Evolutionary conservation across 2,329 filamentous ascomycete species (phyloP), one percentile per base, ranked within the genome.

Genomic region (Diaporthe longicolla): DNA sequence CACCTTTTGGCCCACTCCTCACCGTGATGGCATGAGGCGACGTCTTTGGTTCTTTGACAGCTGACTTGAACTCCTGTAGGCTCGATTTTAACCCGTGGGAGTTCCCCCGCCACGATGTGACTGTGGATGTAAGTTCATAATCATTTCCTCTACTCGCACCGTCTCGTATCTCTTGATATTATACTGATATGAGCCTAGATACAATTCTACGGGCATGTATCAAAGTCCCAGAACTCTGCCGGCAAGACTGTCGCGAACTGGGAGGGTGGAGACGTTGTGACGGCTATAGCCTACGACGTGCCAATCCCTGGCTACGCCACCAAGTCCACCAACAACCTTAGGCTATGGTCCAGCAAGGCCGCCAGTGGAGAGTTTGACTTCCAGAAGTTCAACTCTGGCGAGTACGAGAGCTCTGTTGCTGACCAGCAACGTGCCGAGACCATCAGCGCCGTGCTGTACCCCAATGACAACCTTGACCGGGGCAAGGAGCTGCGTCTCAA

Each of bases 371-470:
- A 99, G 84, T 99, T 99, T 77, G 96, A 99, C 85, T 99, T 99
- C 86, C 96, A 98, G 81, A 98, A 98, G 83, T 99, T 99, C 91
- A 99, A 99, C 86, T 97, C 89, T 74, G 97, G 97, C 76, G 74
- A 74, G 79, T 99, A 99, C 82, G 97, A 99, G 85, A 97, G 94
- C 85, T 97, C 97, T 17, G 97, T 99, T 52, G 94, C 94, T n/a
- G 97, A 99, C 78, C 95, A 98, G 85, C 97, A 99, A 87, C 93
- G 94, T 73, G 97, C 97, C n/a, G 97, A 99, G 87, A 98, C 96
- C 72, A 99, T 99, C 85, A 98, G 95, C 70, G 96, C 96, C 43
- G 97, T 99, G 19, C 86, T 99, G 58, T 99, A 99, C 82, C 97
- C 97, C 75, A 99, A 99, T 81, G 96, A 98, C 84, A 98, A 98